Evolutionary conservation across 345 rosid species (phyloP), one percentile per base, ranked within the genome.

Genomic region (Camelina sativa): DNA sequence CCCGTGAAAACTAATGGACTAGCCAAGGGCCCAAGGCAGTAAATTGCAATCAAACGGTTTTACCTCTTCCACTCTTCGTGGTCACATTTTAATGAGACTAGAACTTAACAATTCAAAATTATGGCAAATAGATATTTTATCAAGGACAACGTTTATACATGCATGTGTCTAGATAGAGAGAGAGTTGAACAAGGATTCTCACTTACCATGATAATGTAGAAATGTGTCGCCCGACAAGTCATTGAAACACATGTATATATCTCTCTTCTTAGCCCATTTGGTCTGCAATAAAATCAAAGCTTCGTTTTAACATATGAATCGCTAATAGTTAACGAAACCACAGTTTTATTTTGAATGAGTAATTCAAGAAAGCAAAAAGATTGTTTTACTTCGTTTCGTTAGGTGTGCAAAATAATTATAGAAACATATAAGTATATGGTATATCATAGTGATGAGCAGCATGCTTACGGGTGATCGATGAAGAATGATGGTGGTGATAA

Each of bases 221-320:
- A 37, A 13, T 38, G 74, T 51, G 22, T 65, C 6, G 62, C 25
- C 60, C 12, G 22, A 25, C 62, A 75, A 67, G 57, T 68, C 69
- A 61, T 11, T 6, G 5, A 41, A 58, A 17, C 66, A 53, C 2
- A 48, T 22, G 32, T 2, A 12, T 35, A 2, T 71, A 40, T 74
- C 54, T 75, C 67, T 75, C 5, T 67, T 60, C 48, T 41, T 55
- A 20, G 38, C 56, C 73, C 69, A 30, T 12, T 41, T 60, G n/a
- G 2, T 75, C 74, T 68, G 46, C 74, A 75, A 38, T 23, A 23
- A 25, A 3, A 3, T 60, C 67, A 74, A 40, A 58, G 78, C 78
- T 56, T 68, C 28, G 23, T 50, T 51, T 50, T 51, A 38, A 59
- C 32, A 75, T 67, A 59, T 51, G 40, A 25, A 6, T 74, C 5